Evolutionary conservation across 108 stramenopile genomes (phyloP), one percentile per base, ranked within the genome.

Genomic region (Skeletonema costatum): DNA sequence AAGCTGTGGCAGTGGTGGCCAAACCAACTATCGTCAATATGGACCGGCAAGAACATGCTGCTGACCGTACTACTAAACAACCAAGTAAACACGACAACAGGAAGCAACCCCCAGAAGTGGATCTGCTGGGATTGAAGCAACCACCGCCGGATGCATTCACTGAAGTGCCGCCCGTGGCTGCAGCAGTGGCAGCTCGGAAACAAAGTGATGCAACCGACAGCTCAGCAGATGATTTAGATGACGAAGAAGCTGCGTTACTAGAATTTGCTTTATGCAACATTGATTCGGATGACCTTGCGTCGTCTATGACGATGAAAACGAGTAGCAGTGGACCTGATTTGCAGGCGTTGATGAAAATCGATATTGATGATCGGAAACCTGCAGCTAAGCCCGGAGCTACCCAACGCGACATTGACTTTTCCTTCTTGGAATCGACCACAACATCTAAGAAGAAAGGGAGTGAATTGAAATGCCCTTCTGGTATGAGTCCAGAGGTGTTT

Each of bases 401-500:
- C n/a, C 65, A 66, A 39, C 14, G 9, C 2, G 29, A 39, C 17
- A 66, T 66, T 42, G 65, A 66, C 41, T 42, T 66, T 14, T 39
- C 65, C 13, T 66, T 66, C n/a, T 46, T 66, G 42, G 65, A 66
- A 39, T 13, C 33, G 16, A 17, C 62, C 29, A 61, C 25, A 3
- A 8, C 11, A 17, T 17, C 25, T 13, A 41, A 46, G 36, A 31
- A 48, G 19, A 19, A 58, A 42, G 41, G 12, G 1, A 31, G 39
- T 10, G 53, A 66, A 50, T 60, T 58, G 12, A 39, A 66, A 51
- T 78, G 77, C 71, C 77, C 77, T 13, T 71, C 29, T 1, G 77
- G 77, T 5, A 78, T 78, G 77, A 72, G 66, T 59, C 71, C 71
- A 11, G 77, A 78, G 5, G 71, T 78, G 8, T 78, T 78, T 21